Base-by-base conservation (phyloP, 1,284 basidiomycete species). In the Pisolithus thermaeus region DNA sequence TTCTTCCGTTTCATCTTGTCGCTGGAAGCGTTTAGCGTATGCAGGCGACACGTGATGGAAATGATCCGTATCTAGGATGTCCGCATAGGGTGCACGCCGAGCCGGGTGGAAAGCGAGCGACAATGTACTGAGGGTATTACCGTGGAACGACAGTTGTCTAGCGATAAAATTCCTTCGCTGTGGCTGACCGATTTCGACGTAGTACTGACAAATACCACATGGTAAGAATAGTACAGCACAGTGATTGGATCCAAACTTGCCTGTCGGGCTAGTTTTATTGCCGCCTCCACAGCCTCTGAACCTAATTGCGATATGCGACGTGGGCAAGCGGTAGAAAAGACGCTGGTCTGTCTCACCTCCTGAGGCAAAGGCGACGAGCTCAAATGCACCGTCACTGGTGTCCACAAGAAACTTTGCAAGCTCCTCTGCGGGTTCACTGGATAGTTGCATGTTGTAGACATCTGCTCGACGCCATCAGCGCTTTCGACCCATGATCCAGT, bases 41-140 rank as follows among this genome's bases (percentile, higher is more conserved):
- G 90, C 91, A 0, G 91, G 89, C 20, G 87, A 88, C 52, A 92
- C 89, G 56, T 90, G 86, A 63, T 90, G 83, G 65, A 87, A 91
- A 59, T 81, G 76, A 1, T 78, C 66, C 14, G 73, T 65, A 61
- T 88, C 78, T 22, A 92, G 69, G 47, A 90, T 77, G 25, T 70
- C 76, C 39, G 74, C 77, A 61, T 88, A 90, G 1, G 86, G 84
- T 9, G 73, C 77, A 32, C 85, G 79, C 28, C 90, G 81, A 32
- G 70, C 62, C 5, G 83, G 83, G 58, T 90, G 82, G 58, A 80
- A 73, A 1, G 81, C 79, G 12, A 90, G 73, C 12, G 83, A 77
- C 16, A 92, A 70, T 0, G 87, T 86, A 35, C 76, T 77, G 27
- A 92, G 61, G 2, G 88, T 90, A 65, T 92, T 93, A 1, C 92